Percentiles rank a stretch among this genome's conserved stretches.
These are phyloP conservation scores for Calonectria ilicicola DNA, from an alignment of 2,329 filamentous ascomycete genomes.

Conservation along the genomic window DNA sequence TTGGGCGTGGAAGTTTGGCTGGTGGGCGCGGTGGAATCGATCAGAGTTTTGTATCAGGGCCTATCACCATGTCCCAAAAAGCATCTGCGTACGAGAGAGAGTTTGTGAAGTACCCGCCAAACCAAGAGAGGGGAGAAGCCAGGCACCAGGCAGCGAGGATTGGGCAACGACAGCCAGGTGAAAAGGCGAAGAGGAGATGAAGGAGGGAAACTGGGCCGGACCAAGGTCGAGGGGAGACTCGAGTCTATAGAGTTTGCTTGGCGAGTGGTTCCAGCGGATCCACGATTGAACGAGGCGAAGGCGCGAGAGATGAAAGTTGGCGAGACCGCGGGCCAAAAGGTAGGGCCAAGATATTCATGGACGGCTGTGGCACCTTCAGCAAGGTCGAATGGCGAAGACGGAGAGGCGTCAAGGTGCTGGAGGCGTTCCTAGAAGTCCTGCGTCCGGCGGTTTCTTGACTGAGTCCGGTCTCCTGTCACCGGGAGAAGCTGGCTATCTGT, in stretches of 20 bases:
- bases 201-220: neutral
- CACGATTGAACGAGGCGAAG: slow-evolving; percentile 5
- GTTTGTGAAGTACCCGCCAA: slow-evolving; percentile 17
- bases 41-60: slow-evolving; percentile 8
- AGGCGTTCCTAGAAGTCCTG: slow-evolving; percentile 20
- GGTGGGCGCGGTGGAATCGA: slow-evolving; percentile 10
- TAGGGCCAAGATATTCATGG: slow-evolving; percentile 22
- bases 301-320: slow-evolving; percentile 13
- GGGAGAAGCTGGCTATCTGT: neutral
- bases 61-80: slow-evolving; percentile 10
- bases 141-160: slow-evolving; percentile 26
- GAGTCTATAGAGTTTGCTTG: slow-evolving; percentile 24
- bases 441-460: slow-evolving; percentile 21
- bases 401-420: slow-evolving; percentile 24
- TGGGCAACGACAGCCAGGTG: slow-evolving; percentile 2
- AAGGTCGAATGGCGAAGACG: neutral
- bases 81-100: slow-evolving; percentile 2
- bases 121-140: slow-evolving; percentile 6
- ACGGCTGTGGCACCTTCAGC: slow-evolving; percentile 18
- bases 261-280: slow-evolving; percentile 21
- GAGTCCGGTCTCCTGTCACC: slow-evolving; percentile 19
- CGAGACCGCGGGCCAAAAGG: slow-evolving; percentile 16
- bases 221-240: slow-evolving; percentile 4
- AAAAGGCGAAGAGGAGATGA: neutral
- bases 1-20: slow-evolving; percentile 8